Conservation (phyloP, 2,329 filamentous ascomycete species). For the Metarhizium humberi region DNA sequence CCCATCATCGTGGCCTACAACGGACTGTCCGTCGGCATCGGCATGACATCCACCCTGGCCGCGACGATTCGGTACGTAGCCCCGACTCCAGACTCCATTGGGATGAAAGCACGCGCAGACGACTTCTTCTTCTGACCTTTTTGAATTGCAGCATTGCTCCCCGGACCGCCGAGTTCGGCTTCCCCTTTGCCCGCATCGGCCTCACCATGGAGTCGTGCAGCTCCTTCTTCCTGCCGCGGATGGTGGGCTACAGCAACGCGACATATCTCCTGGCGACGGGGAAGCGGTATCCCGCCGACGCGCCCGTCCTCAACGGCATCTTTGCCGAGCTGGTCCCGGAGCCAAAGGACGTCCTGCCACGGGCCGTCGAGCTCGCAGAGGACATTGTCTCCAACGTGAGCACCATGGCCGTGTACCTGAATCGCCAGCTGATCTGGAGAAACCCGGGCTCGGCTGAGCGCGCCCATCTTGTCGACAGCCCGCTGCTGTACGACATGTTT, state of each 20-base stretch:
- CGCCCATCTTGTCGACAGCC: constrained; percentile 4
- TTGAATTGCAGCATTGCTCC: too few species aligned
- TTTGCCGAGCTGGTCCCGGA: constrained; percentile 3
- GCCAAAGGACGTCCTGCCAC: constrained; percentile 5
- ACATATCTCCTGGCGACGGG: too few species aligned
- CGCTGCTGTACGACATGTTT: too few species aligned
- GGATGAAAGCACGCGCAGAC: too few species aligned
- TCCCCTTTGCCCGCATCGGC: too few species aligned
- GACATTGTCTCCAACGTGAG: constrained; percentile 6
- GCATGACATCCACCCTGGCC: constrained; percentile 9
- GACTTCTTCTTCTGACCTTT: too few species aligned
- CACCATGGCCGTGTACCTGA: constrained; percentile 4
- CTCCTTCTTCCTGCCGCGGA: too few species aligned
- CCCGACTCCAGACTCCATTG: neutral
- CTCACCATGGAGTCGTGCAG: too few species aligned
- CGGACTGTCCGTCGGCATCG: constrained; percentile 9
- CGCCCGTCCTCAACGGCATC: neutral
- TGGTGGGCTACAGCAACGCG: too few species aligned
- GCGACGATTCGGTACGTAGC: constrained; percentile 6
- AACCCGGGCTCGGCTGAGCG: constrained; percentile 2
- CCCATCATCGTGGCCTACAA: constrained; percentile 11
- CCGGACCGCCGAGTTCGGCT: too few species aligned
- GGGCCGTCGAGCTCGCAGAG: constrained; percentile 1
- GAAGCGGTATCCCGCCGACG: too few species aligned
- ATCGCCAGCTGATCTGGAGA: constrained; percentile 7